Evolutionary conservation across 371 early-diverging fungal genomes (phyloP).

Genomic region (Zancudomyces culisetae): DNA sequence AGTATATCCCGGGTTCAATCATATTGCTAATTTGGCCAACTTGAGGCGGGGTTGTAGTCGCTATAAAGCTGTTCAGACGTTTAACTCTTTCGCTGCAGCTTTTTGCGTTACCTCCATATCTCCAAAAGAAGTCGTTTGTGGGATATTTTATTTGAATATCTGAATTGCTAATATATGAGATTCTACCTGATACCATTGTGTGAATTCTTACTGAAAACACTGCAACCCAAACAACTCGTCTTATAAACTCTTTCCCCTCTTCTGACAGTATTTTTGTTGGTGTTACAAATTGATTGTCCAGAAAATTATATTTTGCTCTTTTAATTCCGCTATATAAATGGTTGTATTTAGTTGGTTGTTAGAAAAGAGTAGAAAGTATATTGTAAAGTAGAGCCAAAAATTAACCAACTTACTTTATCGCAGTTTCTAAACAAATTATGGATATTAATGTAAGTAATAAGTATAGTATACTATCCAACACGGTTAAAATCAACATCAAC

Average conservation of each 20-base stretch:
- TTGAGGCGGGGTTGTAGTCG: neutral
- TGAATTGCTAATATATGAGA: neutral
- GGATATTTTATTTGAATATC: constrained; percentile 1
- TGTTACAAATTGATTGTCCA: neutral
- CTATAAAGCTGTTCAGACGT: neutral
- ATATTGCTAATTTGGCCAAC: neutral
- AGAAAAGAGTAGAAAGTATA: too few species aligned
- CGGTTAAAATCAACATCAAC: neutral
- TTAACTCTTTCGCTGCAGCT: neutral
- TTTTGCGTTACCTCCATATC: neutral
- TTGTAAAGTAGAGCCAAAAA: too few species aligned
- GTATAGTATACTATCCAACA: neutral
- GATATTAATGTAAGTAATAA: neutral
- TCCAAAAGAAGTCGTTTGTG: neutral
- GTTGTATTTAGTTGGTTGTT: too few species aligned
- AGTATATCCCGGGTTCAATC: neutral
- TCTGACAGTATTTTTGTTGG: neutral
- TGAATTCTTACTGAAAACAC: neutral
- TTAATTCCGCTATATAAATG: neutral
- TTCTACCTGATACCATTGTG: neutral
- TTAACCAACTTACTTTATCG: too few species aligned
- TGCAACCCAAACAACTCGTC: neutral
- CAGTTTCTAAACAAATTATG: neutral
- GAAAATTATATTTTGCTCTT: neutral
- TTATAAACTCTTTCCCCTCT: neutral